phyloP scores from a whole-genome alignment of 345 rosid genomes.

The Camelina sativa region DNA sequence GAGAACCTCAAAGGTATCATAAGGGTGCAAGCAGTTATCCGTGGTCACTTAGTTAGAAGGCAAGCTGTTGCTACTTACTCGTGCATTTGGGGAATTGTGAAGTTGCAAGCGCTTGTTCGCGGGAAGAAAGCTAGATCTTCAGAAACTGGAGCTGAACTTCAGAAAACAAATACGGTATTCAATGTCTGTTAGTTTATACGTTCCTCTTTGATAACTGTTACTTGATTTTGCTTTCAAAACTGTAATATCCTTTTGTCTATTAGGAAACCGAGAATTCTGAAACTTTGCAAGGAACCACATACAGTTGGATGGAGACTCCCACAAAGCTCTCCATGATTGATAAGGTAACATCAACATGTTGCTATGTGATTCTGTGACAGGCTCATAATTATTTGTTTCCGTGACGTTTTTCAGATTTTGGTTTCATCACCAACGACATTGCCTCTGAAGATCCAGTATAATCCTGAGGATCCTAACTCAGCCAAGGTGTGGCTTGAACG shows the following conservation, averaged over 20 bases:
- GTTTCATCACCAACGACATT: slow-evolving; percentile 46
- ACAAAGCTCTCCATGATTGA: slow-evolving; percentile 54
- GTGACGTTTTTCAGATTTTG: slow-evolving; percentile 59
- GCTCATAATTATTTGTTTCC: slow-evolving; percentile 32
- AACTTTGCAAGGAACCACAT: slow-evolving; percentile 41
- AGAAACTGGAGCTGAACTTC: slow-evolving; percentile 46
- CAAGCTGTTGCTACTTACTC: slow-evolving; percentile 80
- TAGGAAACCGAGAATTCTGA: slow-evolving; percentile 51
- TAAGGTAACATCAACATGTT: slow-evolving; percentile 53
- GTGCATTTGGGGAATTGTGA: slow-evolving; percentile 65
- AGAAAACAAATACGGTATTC: slow-evolving; percentile 36
- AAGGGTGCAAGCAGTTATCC: slow-evolving; percentile 74
- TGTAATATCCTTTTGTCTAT: slow-evolving; percentile 9
- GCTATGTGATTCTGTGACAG: neutral
- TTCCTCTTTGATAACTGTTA: neutral
- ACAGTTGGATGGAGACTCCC: slow-evolving; percentile 45
- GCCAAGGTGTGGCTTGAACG: slow-evolving; percentile 71
- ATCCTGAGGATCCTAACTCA: slow-evolving; percentile 63
- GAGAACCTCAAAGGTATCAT: slow-evolving; percentile 59
- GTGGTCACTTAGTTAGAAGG: slow-evolving; percentile 83
- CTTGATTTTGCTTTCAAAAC: neutral
- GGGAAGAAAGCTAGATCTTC: slow-evolving; percentile 58
- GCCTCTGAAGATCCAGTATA: slow-evolving; percentile 61
- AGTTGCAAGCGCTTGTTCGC: slow-evolving; percentile 69
- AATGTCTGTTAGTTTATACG: neutral